Evolutionary conservation across 805 yeast genomes (phyloP).

Genomic region (Hanseniaspora lachancei): DNA sequence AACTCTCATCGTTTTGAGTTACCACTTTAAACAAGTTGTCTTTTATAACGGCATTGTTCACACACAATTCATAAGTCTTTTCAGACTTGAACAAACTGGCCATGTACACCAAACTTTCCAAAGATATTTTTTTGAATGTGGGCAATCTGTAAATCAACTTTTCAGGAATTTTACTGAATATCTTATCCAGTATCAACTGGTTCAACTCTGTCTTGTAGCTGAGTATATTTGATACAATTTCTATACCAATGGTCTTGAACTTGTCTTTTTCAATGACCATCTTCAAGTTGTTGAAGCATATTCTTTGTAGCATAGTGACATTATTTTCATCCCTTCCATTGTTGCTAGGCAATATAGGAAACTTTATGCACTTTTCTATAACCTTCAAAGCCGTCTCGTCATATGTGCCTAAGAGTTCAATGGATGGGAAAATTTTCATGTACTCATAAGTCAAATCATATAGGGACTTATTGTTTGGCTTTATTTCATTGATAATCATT

Average conservation of each 20-base stretch:
- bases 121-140: conserved; percentile 5
- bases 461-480: neutral
- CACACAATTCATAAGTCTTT: neutral
- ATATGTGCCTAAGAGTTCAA: neutral
- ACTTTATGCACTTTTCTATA: conserved; percentile 9
- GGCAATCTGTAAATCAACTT: conserved; percentile 4
- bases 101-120: neutral
- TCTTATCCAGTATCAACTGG: conserved; percentile 3
- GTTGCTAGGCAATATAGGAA: conserved; percentile 5
- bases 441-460: conserved; percentile 7
- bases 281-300: conserved; percentile 4
- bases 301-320: conserved; percentile 7
- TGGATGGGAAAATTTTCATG: conserved; percentile 2
- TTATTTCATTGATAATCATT: conserved; percentile 7
- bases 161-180: conserved; percentile 7
- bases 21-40: neutral
- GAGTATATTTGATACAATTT: neutral
- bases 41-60: neutral
- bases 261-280: neutral
- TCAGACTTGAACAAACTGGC: neutral
- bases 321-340: conserved; percentile 5
- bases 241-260: neutral
- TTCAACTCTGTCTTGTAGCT: neutral
- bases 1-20: neutral
- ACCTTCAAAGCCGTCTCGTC: neutral